Evolutionary conservation across 306 rosid genomes (phyloP), one percentile per base, ranked within the genome.

Genomic region (Trifolium subterraneum): DNA sequence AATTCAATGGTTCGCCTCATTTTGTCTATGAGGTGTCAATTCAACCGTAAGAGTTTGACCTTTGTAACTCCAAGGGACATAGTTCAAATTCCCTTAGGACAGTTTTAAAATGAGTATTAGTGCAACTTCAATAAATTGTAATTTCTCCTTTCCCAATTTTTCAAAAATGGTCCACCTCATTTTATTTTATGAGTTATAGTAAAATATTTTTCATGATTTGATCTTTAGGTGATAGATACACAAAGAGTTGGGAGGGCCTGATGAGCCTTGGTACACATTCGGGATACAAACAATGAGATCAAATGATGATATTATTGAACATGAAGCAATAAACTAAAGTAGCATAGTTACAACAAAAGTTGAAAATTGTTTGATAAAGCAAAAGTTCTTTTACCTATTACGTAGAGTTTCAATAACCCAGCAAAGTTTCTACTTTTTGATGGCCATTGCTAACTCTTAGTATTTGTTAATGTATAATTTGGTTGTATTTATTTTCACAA

Each of bases 331-430:
- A 54, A 54, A 54, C 60, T 20, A 54, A 54, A 54, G 27, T 52
- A 9, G 25, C 60, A 19, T 20, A 18, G 23, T 51, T 20, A 13
- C 1, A 51, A 19, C 25, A 51, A 23, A 54, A 54, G 27, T 54
- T 54, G 60, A 54, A 54, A 54, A 54, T 20, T 54, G 60, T 54
- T 19, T 20, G 29, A 19, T 54, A 54, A 19, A 54, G 60, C 60
- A 54, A 54, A 54, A 54, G 29, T 8, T 47, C 52, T 35, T 27
- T 27, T 35, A 35, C 38, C 7, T 54, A 4, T 22, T 54, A 54
- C 7, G 7, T 54, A 54, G 19, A 4, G 29, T 54, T 54, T 54
- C 29, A 54, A 48, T 10, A 54, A 20, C 60, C 60, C 13, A 54
- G 18, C 4, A 5, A 54, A 18, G 27, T 18, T 51, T 51, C 13